Conservation (phyloP, 257 asterid genomes). For the Eucommia ulmoides region DNA sequence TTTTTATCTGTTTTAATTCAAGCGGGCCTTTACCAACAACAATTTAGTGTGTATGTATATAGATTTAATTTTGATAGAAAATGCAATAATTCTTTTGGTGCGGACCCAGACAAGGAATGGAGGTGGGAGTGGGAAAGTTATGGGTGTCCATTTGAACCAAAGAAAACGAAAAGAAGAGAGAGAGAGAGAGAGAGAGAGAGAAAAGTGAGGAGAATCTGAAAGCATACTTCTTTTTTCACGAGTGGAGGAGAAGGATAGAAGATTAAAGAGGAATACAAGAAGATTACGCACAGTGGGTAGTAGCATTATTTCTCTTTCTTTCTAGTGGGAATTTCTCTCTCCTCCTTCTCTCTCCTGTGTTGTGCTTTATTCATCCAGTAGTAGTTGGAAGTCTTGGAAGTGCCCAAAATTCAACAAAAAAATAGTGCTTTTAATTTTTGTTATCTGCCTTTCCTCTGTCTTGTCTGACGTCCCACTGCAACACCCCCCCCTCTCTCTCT, state of each 20-base stretch:
- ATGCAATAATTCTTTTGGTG: too few species aligned
- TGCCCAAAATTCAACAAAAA: slow-evolving; percentile 18
- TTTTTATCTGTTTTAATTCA: too few species aligned
- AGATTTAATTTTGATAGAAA: too few species aligned
- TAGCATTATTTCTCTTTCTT: too few species aligned
- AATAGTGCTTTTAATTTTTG: slow-evolving; percentile 13
- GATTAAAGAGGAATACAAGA: slow-evolving; percentile 8
- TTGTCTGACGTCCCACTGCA: slow-evolving; percentile 46
- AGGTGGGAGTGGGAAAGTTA: slow-evolving; percentile 29
- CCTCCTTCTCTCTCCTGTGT: slow-evolving; percentile 10
- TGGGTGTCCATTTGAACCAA: too few species aligned
- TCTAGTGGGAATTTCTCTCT: slow-evolving; percentile 16
- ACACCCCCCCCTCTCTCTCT: slow-evolving; percentile 16
- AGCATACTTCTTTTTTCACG: too few species aligned
- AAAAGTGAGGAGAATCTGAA: too few species aligned
- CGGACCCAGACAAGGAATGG: slow-evolving; percentile 22
- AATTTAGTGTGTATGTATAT: too few species aligned
- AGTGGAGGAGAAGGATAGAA: slow-evolving; percentile 12
- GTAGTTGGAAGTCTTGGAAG: slow-evolving; percentile 19
- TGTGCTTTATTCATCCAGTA: slow-evolving; percentile 8
- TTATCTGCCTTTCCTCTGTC: slow-evolving; percentile 32
- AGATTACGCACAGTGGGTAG: neutral
- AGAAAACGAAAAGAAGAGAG: too few species aligned
- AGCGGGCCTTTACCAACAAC: too few species aligned
- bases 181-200: too few species aligned